phyloP scores from a whole-genome alignment of 177 flowering plant species.

The Vitis hybrid region DNA sequence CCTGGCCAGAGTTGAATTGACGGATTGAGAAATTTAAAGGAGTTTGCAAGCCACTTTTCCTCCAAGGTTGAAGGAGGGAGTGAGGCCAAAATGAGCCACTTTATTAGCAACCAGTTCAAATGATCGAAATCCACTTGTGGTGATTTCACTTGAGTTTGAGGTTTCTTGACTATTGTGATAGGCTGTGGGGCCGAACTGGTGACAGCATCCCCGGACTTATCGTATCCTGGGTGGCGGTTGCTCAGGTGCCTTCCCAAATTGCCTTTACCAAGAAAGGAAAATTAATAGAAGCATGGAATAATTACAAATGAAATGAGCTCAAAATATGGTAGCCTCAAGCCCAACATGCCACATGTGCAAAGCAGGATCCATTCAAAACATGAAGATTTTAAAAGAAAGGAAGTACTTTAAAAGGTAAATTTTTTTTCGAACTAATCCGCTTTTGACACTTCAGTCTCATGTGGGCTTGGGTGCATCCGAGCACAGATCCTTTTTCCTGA shows the following conservation, averaged over 20 bases:
- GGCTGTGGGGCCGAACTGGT: conserved; percentile 42
- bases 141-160: conserved; percentile 56
- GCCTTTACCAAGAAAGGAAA: conserved; percentile 45
- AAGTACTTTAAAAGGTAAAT: too few species aligned
- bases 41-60: conserved; percentile 69
- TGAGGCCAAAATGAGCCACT: conserved; percentile 72
- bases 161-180: conserved; percentile 43
- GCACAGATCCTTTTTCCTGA: too few species aligned
- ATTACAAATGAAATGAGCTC: not conserved
- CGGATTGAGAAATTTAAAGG: conserved; percentile 76
- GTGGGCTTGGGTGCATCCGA: too few species aligned
- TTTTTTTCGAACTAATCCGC: too few species aligned
- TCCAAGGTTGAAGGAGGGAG: conserved; percentile 74
- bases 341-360: not conserved
- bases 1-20: conserved; percentile 69
- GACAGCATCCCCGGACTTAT: conserved; percentile 59
- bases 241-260: conserved; percentile 95
- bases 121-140: conserved; percentile 72
- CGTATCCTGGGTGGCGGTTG: conserved; percentile 95
- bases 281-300: not conserved
- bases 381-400: not conserved
- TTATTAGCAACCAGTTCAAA: conserved; percentile 87
- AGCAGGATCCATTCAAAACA: not conserved
- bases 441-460: too few species aligned
- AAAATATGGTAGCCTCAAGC: not conserved